Conservation (phyloP, 1,139 yeast genomes). For the Hyphopichia wangnamkhiaoensis region DNA sequence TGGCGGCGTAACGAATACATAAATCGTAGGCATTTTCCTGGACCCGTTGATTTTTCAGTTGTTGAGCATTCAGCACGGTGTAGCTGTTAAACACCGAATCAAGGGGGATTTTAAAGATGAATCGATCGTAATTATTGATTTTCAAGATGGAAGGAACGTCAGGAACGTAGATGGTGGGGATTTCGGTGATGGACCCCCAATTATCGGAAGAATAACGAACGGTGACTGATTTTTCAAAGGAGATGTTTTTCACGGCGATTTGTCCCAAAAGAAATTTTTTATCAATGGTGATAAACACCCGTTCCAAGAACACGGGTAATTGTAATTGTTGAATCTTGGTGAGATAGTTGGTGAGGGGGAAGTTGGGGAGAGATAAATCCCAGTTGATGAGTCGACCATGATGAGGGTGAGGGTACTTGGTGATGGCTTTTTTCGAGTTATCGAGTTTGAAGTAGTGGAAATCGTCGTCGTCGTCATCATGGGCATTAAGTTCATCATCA, state of each 20-base stretch:
- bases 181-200: slow-evolving; percentile 74
- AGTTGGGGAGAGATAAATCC: slow-evolving; percentile 53
- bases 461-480: slow-evolving; percentile 19
- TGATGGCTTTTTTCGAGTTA: slow-evolving; percentile 12
- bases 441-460: slow-evolving; percentile 13
- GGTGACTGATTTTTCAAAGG: slow-evolving; percentile 62
- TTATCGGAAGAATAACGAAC: slow-evolving; percentile 68
- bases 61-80: not conserved
- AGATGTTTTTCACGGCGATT: slow-evolving; percentile 69
- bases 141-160: slow-evolving; percentile 58
- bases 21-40: slow-evolving; percentile 37
- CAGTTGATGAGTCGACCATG: slow-evolving; percentile 36
- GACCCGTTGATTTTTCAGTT: slow-evolving; percentile 2
- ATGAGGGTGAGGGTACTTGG: slow-evolving; percentile 26
- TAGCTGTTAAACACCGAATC: slow-evolving; percentile 37
- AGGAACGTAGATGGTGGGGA: slow-evolving; percentile 62
- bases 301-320: slow-evolving; percentile 62
- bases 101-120: slow-evolving; percentile 55
- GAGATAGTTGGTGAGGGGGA: slow-evolving; percentile 41
- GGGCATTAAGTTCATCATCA: slow-evolving; percentile 4
- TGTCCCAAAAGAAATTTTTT: slow-evolving; percentile 64
- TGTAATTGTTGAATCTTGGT: slow-evolving; percentile 32
- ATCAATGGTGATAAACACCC: slow-evolving; percentile 59
- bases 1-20: slow-evolving; percentile 60
- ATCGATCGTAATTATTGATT: slow-evolving; percentile 55